Evolutionary conservation across 768 basidiomycete species (phyloP).

Genomic region (Symmetrospora coprosmae): DNA sequence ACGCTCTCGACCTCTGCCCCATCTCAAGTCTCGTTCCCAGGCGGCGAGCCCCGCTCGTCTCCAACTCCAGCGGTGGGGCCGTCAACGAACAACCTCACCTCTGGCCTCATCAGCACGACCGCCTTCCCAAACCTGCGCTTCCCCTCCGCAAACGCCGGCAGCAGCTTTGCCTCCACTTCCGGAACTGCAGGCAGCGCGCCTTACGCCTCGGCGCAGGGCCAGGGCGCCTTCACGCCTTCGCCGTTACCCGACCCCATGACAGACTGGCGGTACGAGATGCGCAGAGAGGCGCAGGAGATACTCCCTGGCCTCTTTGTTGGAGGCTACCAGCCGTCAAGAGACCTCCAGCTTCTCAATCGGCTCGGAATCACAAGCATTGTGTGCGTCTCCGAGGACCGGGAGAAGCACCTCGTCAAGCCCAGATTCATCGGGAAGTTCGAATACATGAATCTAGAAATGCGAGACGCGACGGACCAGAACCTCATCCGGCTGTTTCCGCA

Average conservation of each 20-base stretch:
- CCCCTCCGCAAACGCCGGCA: too few species aligned
- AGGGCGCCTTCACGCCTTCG: too few species aligned
- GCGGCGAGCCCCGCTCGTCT: too few species aligned
- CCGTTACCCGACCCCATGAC: background rate
- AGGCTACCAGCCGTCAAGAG: conserved; percentile 77
- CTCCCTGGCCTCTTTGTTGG: conserved; percentile 61
- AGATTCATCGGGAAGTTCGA: conserved; percentile 64
- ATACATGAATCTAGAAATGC: conserved; percentile 70
- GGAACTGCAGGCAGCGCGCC: too few species aligned
- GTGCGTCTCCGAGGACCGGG: conserved; percentile 30
- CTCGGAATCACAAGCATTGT: conserved; percentile 75
- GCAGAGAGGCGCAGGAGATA: conserved; percentile 86
- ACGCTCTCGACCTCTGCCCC: too few species aligned
- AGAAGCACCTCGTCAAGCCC: conserved; percentile 56
- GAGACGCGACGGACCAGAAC: conserved; percentile 90
- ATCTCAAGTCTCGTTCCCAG: too few species aligned
- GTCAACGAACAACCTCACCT: too few species aligned
- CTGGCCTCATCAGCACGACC: too few species aligned
- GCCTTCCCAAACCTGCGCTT: too few species aligned
- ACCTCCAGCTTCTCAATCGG: conserved; percentile 50
- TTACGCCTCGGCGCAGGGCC: too few species aligned
- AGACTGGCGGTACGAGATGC: conserved; percentile 70
- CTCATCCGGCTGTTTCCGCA: conserved; percentile 76
- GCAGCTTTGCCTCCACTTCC: too few species aligned
- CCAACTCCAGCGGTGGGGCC: too few species aligned